Percentiles rank a stretch among this genome's conserved stretches.
These are phyloP conservation scores for Ustilago xerochloae DNA, from an alignment of 1,284 basidiomycete species.

Conservation along the genomic window DNA sequence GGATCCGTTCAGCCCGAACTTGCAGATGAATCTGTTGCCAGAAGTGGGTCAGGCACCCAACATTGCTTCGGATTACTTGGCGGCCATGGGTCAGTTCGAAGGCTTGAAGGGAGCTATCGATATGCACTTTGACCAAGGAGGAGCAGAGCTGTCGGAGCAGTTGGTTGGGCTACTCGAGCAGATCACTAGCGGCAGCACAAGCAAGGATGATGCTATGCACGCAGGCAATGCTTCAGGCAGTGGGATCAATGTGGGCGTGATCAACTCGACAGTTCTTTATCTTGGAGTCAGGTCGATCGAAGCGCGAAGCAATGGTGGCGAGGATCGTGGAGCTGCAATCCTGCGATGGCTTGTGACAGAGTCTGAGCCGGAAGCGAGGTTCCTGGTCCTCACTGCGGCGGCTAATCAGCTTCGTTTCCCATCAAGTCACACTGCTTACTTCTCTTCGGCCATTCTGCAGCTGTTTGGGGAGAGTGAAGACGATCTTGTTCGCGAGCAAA, in stretches of 20 bases:
- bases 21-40: slow-evolving; percentile 75
- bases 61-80: slow-evolving; percentile 88
- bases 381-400: slow-evolving; percentile 88
- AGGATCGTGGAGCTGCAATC: slow-evolving; percentile 83
- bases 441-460: slow-evolving; percentile 85
- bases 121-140: slow-evolving; percentile 32
- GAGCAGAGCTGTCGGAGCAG: slow-evolving; percentile 25
- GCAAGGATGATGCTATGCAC: slow-evolving; percentile 23
- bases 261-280: slow-evolving; percentile 95
- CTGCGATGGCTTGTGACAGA: slow-evolving; percentile 79
- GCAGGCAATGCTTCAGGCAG: slow-evolving; percentile 70
- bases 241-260: slow-evolving; percentile 83
- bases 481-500: slow-evolving; percentile 85
- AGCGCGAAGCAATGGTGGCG: slow-evolving; percentile 73
- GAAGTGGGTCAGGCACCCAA: slow-evolving; percentile 91
- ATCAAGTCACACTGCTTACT: slow-evolving; percentile 73
- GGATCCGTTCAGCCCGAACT: slow-evolving; percentile 76
- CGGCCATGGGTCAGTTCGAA: slow-evolving; percentile 77
- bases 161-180: slow-evolving; percentile 26
- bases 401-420: slow-evolving; percentile 85
- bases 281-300: slow-evolving; percentile 85
- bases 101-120: slow-evolving; percentile 38
- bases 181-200: slow-evolving; percentile 7
- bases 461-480: slow-evolving; percentile 76
- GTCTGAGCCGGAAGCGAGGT: slow-evolving; percentile 94